A percentile compares a stretch with the other conserved stretches of the same genome.
These are phyloP conservation scores for Syncephalis plumigaleata DNA, from an alignment of 371 early-diverging fungal species.

Conservation along the genomic window DNA sequence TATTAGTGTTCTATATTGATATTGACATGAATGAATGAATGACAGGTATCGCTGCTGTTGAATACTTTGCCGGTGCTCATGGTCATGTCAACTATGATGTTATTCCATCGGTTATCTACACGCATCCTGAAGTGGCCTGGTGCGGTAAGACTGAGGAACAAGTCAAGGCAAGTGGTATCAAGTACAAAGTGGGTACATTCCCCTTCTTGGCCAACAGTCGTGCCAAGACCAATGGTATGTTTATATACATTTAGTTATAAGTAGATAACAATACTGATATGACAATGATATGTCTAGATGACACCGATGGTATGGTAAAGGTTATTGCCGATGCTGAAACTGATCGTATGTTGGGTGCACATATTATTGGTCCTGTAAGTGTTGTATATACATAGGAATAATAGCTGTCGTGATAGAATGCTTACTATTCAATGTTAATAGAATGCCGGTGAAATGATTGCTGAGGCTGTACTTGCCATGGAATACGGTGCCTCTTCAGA, in stretches of 20 bases:
- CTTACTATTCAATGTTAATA: too few species aligned
- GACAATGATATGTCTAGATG: conserved; percentile 16
- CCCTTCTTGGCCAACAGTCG: conserved; percentile 95
- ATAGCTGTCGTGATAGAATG: too few species aligned
- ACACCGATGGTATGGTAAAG: conserved; percentile 89
- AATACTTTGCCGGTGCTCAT: conserved; percentile 80
- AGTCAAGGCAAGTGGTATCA: conserved; percentile 67
- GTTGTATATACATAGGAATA: too few species aligned
- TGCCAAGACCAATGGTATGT: conserved; percentile 75
- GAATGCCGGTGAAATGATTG: conserved; percentile 98
- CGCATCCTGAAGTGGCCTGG: conserved; percentile 98
- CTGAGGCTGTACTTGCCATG: conserved; percentile 92
- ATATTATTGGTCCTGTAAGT: conserved; percentile 76
- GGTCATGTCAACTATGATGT: conserved; percentile 97
- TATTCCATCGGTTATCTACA: conserved; percentile 96
- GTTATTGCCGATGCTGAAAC: conserved; percentile 89
- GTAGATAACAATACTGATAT: too few species aligned
- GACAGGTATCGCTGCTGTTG: conserved; percentile 67
- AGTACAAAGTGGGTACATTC: conserved; percentile 79
- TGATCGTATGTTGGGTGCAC: conserved; percentile 89
- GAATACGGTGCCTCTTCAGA: conserved; percentile 94
- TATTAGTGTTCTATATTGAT: conserved; percentile 1
- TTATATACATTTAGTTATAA: too few species aligned
- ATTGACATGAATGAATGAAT: too few species aligned
- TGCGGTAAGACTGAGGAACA: conserved; percentile 92